phyloP scores from a whole-genome alignment of 2,329 filamentous ascomycete genomes.

The Cercospora berteroae region DNA sequence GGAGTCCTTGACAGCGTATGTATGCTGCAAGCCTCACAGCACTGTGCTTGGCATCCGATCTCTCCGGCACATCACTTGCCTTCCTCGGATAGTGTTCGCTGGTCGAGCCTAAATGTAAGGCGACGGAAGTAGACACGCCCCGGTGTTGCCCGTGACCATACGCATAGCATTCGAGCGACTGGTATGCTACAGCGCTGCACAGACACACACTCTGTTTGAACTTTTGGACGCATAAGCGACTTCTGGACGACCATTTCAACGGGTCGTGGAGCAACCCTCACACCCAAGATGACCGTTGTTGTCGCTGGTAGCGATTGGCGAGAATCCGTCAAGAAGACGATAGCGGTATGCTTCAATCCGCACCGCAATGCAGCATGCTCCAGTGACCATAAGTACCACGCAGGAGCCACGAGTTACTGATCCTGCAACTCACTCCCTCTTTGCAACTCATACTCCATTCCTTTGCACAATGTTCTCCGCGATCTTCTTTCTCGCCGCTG shows the following conservation, averaged over 20 bases:
- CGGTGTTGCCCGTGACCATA: not conserved
- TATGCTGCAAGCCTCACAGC: not conserved
- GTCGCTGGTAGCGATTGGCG: not conserved
- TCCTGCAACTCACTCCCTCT: not conserved
- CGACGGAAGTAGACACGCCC: not conserved
- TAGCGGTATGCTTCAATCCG: not conserved
- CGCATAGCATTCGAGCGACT: not conserved
- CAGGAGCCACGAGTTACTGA: not conserved
- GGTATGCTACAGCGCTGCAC: not conserved
- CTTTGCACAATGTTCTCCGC: not conserved
- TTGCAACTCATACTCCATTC: too few species aligned
- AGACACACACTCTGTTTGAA: not conserved
- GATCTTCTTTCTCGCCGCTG: not conserved
- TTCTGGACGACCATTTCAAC: not conserved
- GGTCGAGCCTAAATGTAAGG: not conserved
- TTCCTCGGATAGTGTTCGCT: not conserved
- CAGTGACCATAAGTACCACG: not conserved
- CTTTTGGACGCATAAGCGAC: not conserved
- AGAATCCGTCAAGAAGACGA: not conserved
- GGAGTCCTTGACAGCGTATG: not conserved
- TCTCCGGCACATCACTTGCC: not conserved
- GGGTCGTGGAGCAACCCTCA: not conserved
- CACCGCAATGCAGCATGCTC: not conserved
- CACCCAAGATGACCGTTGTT: not conserved
- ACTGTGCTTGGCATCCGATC: not conserved